Base-by-base conservation (phyloP, 805 yeast genomes). In the Candida nemodendra region DNA sequence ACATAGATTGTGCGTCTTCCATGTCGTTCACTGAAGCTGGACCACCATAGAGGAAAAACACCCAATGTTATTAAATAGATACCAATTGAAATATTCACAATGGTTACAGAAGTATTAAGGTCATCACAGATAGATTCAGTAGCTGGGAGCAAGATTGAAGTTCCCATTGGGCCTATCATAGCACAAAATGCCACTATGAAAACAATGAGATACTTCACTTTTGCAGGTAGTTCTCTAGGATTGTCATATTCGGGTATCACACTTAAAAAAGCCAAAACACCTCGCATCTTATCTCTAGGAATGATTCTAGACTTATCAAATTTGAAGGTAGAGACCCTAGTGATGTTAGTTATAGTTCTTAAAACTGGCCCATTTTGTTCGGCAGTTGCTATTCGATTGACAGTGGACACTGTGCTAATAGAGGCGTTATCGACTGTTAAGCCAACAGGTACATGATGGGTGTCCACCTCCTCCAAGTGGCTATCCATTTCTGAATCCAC, bases 41-140 rank as follows among this genome's bases (percentile, higher is more conserved):
- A 81, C 95, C 95, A 88, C 93, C 95, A 87, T 30, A 88, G 55
- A 2, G 96, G 95, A 51, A 85, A 79, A 1, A 88, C 66, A 12
- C 95, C 96, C 24, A 88, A 54, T 1, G 89, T 69, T 11, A 86
- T 54, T 18, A 86, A 61, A 56, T 86, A 88, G 9, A 87, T 72
- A 48, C 95, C 96, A 35, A 86, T 87, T 2, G 91, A 78, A 13
- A 87, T 70, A 53, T 86, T 87, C 18, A 86, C 87, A 51, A 76
- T 68, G 19, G 79, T 64, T 1, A 72, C 72, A 4, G 76, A 52
- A 0, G 95, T 81, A 29, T 79, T 30, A 13, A 84, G 68, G 14
- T 76, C 78, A 1, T 48, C 44, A 4, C 73, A 72, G 28, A 87
- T 72, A 36, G 76, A 74, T 23, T 75, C 75, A 15, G 85, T 74